These are phyloP conservation scores for Xanthoceras sorbifolium DNA, from an alignment of 345 rosid genomes.

Conservation along the genomic window DNA sequence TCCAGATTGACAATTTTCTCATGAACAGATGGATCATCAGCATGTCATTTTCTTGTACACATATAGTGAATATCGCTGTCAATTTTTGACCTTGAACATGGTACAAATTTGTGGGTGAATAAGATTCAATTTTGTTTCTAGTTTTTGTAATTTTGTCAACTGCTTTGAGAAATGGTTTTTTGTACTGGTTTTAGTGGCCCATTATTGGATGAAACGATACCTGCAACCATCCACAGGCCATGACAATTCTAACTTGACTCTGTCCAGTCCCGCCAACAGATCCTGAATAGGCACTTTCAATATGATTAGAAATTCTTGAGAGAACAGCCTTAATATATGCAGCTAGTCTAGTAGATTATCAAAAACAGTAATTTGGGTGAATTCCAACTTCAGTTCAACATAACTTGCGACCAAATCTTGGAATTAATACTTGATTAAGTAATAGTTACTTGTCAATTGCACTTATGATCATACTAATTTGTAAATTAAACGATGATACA, in stretches of 20 bases:
- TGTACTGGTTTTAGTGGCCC: too few species aligned
- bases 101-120: background rate
- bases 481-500: too few species aligned
- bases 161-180: too few species aligned
- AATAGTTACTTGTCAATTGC: background rate
- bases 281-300: conserved; percentile 4
- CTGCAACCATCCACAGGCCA: background rate
- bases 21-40: background rate
- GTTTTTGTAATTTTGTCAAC: too few species aligned
- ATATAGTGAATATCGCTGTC: background rate
- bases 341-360: background rate
- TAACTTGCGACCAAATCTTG: too few species aligned
- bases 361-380: background rate
- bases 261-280: background rate
- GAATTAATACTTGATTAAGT: background rate
- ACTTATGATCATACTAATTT: too few species aligned
- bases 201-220: background rate
- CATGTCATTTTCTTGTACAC: background rate
- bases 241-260: background rate
- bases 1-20: background rate
- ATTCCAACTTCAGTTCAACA: background rate
- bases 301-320: background rate
- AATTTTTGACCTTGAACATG: background rate
- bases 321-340: too few species aligned
- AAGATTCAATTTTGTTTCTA: too few species aligned